Evolutionary conservation across 2,329 filamentous ascomycete species (phyloP).

Genomic region (Calonectria pteridis): DNA sequence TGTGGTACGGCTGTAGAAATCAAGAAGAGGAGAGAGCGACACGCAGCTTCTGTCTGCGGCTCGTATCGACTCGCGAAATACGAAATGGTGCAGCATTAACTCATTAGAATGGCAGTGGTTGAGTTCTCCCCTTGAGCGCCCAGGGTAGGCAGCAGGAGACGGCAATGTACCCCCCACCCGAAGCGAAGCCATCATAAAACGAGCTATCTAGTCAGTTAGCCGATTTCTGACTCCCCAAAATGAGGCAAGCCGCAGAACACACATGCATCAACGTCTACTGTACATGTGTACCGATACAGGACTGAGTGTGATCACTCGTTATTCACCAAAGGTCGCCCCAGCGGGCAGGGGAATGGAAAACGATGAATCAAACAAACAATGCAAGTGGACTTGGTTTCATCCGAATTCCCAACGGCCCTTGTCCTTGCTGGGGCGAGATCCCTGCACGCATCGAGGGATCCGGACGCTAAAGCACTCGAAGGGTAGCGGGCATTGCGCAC

Average conservation of each 20-base stretch:
- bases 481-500: constrained; percentile 27
- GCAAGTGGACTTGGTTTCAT: constrained; percentile 18
- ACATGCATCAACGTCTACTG: not conserved
- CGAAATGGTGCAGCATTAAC: not conserved
- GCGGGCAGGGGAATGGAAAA: constrained; percentile 1
- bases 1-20: not conserved
- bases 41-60: no score
- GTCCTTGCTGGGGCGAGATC: constrained; percentile 20
- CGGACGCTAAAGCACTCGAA: not conserved
- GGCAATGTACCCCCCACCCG: not conserved
- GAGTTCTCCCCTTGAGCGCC: not conserved
- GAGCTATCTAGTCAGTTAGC: not conserved
- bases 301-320: not conserved
- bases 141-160: not conserved
- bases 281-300: not conserved
- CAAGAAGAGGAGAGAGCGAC: not conserved
- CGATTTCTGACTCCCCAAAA: not conserved
- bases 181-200: not conserved
- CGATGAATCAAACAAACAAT: constrained; percentile 13
- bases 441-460: constrained; percentile 21
- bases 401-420: constrained; percentile 19
- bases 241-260: not conserved
- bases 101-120: not conserved
- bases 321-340: not conserved
- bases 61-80: not conserved